Evolutionary conservation across 2,329 filamentous ascomycete genomes (phyloP).

Genomic region (Ascocoryne sarcoides): DNA sequence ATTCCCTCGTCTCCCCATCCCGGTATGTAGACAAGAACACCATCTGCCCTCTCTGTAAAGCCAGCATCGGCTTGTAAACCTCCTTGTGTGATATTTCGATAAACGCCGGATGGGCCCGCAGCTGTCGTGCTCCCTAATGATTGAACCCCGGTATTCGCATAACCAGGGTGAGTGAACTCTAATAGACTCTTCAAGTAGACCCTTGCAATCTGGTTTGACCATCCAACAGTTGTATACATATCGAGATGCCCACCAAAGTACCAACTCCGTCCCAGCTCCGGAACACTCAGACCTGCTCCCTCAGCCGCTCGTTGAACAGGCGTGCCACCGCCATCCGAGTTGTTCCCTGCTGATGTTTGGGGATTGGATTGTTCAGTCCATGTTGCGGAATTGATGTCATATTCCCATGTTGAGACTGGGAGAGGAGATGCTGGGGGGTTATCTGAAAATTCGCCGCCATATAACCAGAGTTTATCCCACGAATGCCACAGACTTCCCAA

Average conservation of each 20-base stretch:
- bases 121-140: slow-evolving; percentile 42
- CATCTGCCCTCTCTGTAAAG: slow-evolving; percentile 68
- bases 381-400: slow-evolving; percentile 46
- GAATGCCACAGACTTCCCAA: slow-evolving; percentile 72
- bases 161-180: slow-evolving; percentile 68
- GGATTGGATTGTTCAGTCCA: slow-evolving; percentile 59
- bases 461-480: slow-evolving; percentile 59
- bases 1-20: slow-evolving; percentile 65
- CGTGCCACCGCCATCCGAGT: slow-evolving; percentile 45
- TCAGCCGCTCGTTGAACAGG: slow-evolving; percentile 63
- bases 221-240: slow-evolving; percentile 44
- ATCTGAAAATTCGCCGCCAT: slow-evolving; percentile 67
- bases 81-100: slow-evolving; percentile 66
- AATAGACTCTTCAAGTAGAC: slow-evolving; percentile 67
- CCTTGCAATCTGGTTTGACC: slow-evolving; percentile 54
- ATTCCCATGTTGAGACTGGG: slow-evolving; percentile 60
- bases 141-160: slow-evolving; percentile 52
- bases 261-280: slow-evolving; percentile 61
- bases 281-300: slow-evolving; percentile 62
- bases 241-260: slow-evolving; percentile 76
- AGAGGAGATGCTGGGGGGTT: slow-evolving; percentile 46
- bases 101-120: slow-evolving; percentile 54
- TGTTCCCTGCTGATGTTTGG: slow-evolving; percentile 53
- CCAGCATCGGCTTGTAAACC: slow-evolving; percentile 56
- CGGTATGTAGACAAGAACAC: slow-evolving; percentile 63